Evolutionary conservation across 164 flowering plant species (phyloP).

Genomic region (Berberis thunbergii): DNA sequence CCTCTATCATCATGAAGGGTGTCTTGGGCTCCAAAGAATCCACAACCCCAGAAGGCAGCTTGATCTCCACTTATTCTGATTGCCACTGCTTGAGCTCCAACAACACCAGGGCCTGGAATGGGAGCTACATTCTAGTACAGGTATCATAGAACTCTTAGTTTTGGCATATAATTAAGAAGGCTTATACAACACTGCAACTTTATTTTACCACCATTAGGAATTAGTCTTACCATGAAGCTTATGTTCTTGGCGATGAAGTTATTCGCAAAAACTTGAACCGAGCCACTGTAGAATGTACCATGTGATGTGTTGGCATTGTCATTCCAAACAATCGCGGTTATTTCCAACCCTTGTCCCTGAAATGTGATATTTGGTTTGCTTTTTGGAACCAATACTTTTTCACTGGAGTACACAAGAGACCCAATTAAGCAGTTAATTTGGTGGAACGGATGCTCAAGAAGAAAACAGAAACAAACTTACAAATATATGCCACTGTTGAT

Average conservation of each 20-base stretch:
- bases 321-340: constrained; percentile 83
- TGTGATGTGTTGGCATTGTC: constrained; percentile 73
- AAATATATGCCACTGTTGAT: constrained; percentile 71
- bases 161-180: too few relatives aligned
- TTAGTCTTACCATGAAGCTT: constrained; percentile 74
- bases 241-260: constrained; percentile 87
- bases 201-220: too few relatives aligned
- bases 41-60: constrained; percentile 88
- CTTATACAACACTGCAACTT: too few relatives aligned
- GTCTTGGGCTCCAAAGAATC: constrained; percentile 89
- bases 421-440: too few relatives aligned
- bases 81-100: constrained; percentile 90
- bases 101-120: constrained; percentile 69
- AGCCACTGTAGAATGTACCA: constrained; percentile 78
- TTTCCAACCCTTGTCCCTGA: constrained; percentile 81
- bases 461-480: constrained; percentile 29
- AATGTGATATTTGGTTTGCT: constrained; percentile 75
- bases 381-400: constrained; percentile 62
- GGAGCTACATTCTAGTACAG: constrained; percentile 71
- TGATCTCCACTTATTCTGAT: constrained; percentile 72
- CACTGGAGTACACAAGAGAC: constrained; percentile 27
- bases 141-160: background rate
- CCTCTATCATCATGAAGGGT: constrained; percentile 94
- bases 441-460: background rate
- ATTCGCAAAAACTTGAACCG: constrained; percentile 63